Conservation (phyloP, 2,329 filamentous ascomycete species). For the Lizonia empirigonia region DNA sequence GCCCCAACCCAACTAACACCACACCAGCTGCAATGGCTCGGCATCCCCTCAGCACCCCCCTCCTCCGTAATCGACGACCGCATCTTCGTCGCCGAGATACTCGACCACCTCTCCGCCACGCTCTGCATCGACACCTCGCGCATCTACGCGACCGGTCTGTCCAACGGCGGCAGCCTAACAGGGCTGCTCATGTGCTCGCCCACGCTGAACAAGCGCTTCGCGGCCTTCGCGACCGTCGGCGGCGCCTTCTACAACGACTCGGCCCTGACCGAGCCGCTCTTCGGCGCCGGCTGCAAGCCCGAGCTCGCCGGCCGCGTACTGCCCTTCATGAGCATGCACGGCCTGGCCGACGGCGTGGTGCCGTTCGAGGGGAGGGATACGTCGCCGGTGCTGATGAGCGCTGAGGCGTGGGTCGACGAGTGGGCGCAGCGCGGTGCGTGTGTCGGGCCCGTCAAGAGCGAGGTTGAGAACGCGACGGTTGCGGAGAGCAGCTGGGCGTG, state of each 20-base stretch:
- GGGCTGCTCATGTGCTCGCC: constrained; percentile 54
- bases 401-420: constrained; percentile 19
- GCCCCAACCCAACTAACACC: not conserved
- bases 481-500: constrained; percentile 25
- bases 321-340: constrained; percentile 31
- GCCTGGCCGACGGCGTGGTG: constrained; percentile 27
- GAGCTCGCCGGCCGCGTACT: constrained; percentile 7
- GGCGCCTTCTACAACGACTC: constrained; percentile 51
- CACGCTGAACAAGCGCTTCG: constrained; percentile 48
- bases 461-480: constrained; percentile 21
- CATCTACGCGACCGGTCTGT: constrained; percentile 57
- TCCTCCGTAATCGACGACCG: constrained; percentile 50
- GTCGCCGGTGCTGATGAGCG: constrained; percentile 14
- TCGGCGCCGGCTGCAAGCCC: constrained; percentile 19
- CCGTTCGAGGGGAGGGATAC: constrained; percentile 30
- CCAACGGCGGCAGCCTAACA: constrained; percentile 60
- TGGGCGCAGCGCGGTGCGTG: constrained; percentile 23
- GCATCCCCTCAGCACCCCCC: constrained; percentile 46
- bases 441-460: not conserved
- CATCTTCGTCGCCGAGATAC: constrained; percentile 51
- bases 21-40: constrained; percentile 47
- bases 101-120: constrained; percentile 42
- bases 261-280: constrained; percentile 24
- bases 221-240: constrained; percentile 55
- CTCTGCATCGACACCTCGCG: constrained; percentile 53